Evolutionary conservation across 352 stramenopile species (phyloP).

Genomic region (Pythium phragmitis): DNA sequence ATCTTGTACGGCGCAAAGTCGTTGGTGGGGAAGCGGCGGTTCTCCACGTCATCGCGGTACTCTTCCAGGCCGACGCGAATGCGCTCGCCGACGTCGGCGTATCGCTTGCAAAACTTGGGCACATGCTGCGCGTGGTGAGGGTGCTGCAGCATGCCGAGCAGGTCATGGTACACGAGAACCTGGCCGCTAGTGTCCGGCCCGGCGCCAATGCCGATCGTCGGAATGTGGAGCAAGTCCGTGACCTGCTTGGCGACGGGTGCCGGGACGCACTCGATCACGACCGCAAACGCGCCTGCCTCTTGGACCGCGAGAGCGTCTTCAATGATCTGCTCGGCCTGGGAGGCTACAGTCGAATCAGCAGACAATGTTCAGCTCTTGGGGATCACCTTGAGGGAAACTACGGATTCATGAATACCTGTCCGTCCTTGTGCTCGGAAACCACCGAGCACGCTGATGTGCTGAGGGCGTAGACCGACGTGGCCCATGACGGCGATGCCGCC

Average conservation of each 20-base stretch:
- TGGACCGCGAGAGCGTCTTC: constrained; percentile 96
- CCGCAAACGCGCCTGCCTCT: constrained; percentile 94
- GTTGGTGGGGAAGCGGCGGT: constrained; percentile 91
- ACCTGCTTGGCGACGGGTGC: constrained; percentile 91
- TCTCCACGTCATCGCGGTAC: constrained; percentile 97
- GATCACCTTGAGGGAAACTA: not conserved
- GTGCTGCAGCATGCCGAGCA: constrained; percentile 98
- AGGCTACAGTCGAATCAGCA: constrained; percentile 29
- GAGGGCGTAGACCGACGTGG: constrained; percentile 97
- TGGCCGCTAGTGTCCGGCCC: constrained; percentile 93
- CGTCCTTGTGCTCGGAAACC: constrained; percentile 96
- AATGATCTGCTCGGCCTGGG: constrained; percentile 90
- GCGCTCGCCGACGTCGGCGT: constrained; percentile 93
- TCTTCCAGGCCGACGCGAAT: constrained; percentile 92
- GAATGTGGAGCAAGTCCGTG: constrained; percentile 95
- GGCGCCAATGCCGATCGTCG: constrained; percentile 98
- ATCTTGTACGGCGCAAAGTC: constrained; percentile 96
- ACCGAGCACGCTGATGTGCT: constrained; percentile 94
- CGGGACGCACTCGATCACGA: constrained; percentile 87
- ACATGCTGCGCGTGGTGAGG: constrained; percentile 95
- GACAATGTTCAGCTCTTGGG: not conserved
- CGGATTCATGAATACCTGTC: constrained; percentile 65
- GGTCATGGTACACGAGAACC: constrained; percentile 98
- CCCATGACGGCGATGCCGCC: constrained; percentile 96
- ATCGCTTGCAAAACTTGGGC: constrained; percentile 98